A percentile compares a stretch with the other conserved stretches of the same genome.
These are phyloP conservation scores for Aspergillus tubingensis DNA, from an alignment of 2,329 filamentous ascomycete species.

Conservation along the genomic window DNA sequence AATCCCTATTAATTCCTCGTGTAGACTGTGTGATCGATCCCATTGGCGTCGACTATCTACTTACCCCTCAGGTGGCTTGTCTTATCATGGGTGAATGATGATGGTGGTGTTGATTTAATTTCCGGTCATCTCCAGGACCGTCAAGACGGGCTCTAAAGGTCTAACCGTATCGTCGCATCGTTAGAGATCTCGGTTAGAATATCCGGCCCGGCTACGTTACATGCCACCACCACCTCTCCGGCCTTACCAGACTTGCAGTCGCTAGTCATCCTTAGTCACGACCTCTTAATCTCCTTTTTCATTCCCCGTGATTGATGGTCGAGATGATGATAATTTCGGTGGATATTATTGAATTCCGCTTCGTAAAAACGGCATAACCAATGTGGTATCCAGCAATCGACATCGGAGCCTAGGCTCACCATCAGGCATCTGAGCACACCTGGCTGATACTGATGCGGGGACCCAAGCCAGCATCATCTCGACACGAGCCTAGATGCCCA, in stretches of 20 bases:
- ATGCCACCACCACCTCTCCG: not conserved
- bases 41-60: too few species aligned
- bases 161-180: constrained; percentile 4
- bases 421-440: not conserved
- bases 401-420: not conserved
- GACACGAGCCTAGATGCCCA: constrained; percentile 1
- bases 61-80: too few species aligned
- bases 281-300: not conserved
- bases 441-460: not conserved
- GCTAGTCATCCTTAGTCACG: not conserved
- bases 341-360: not conserved
- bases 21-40: too few species aligned
- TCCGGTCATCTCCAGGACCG: not conserved
- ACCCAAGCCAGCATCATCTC: not conserved
- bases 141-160: not conserved
- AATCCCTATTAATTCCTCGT: too few species aligned
- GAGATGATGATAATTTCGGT: not conserved
- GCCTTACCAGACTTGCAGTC: constrained; percentile 4
- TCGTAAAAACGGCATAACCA: too few species aligned
- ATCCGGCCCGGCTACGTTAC: constrained; percentile 10
- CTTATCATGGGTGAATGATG: too few species aligned
- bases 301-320: not conserved
- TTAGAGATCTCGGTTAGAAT: constrained; percentile 9
- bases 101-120: too few species aligned
- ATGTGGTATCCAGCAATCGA: too few species aligned